Base-by-base conservation (phyloP, 2,329 filamentous ascomycete genomes). In the Achaetomium macrosporum region DNA sequence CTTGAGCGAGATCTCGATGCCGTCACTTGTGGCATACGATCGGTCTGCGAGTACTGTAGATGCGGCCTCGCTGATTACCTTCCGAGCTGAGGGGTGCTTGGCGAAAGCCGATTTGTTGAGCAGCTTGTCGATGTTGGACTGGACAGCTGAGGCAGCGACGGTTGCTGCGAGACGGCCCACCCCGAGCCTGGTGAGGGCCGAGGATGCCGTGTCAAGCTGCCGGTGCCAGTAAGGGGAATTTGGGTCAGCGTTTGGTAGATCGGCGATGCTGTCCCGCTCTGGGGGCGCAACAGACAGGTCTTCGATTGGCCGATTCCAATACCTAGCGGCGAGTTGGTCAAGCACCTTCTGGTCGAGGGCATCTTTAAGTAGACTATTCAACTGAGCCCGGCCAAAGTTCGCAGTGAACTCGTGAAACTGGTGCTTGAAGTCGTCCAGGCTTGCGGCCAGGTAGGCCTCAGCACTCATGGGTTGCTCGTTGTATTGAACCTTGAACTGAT, bases 401-500 rank as follows among this genome's bases (percentile, higher is more conserved):
- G 95, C 90, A 0, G 90, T 85, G 65, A 97, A 96, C 60, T 88
- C 86, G 67, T 96, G 96, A 73, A 99, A 99, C 0, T 90, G 89
- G 69, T 97, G 95, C 71, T 99, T 99, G 78, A 99, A 97, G 17
- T 86, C 85, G 68, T 99, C 93, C 3, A 99, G 75, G 60, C 88
- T 95, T 69, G 97, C 93, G 2, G 93, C 93, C 37, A 99, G 80
- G 66, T 99, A 99, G 4, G 92, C 96, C 67, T 99, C 93, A 2
- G 93, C 93, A 47, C 90, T 96, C 35, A 99, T 76, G 1, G 92
- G 90, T 7, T 93, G 84, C 67, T 99, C 93, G 65, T 99, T 99
- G 73, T 99, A 99, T 69, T 99, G 95, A 5, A 99, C 93, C 69
- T 99, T 99, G 77, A 96, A 99, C 70, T 99, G 92, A 66, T 99